Conservation (phyloP, 805 yeast genomes). For the Kodamaea restingae region DNA sequence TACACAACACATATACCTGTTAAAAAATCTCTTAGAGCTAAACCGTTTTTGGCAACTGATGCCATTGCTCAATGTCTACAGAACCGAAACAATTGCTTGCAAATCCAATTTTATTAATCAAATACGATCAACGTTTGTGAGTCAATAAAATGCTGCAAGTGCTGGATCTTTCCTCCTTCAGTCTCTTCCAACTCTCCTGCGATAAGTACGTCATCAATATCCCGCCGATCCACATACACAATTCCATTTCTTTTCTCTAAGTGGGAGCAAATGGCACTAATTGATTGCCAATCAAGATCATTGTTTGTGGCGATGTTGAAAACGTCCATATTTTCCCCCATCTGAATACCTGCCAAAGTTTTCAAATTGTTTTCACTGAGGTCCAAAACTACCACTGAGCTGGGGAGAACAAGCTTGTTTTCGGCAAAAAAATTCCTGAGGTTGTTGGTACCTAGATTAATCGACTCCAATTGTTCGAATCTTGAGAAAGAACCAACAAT, state of each 20-base stretch:
- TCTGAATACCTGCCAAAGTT: background rate
- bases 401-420: background rate
- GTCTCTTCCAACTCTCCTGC: no score
- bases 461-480: background rate
- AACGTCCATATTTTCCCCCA: background rate
- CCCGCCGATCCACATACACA: background rate
- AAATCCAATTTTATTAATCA: no score
- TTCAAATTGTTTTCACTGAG: background rate
- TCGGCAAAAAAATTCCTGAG: background rate
- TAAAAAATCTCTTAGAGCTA: no score
- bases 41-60: no score
- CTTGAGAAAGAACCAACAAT: background rate
- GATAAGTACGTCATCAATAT: no score
- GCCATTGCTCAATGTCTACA: no score
- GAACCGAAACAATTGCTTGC: no score
- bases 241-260: background rate
- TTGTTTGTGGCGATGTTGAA: background rate
- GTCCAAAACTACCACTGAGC: background rate
- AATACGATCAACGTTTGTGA: conserved; percentile 69
- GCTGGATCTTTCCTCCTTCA: background rate
- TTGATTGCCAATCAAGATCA: background rate
- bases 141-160: background rate
- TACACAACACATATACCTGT: no score
- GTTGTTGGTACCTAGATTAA: background rate
- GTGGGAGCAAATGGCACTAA: background rate